These are phyloP conservation scores for Fusarium odoratissimum DNA, from an alignment of 2,329 filamentous ascomycete species.

Conservation along the genomic window DNA sequence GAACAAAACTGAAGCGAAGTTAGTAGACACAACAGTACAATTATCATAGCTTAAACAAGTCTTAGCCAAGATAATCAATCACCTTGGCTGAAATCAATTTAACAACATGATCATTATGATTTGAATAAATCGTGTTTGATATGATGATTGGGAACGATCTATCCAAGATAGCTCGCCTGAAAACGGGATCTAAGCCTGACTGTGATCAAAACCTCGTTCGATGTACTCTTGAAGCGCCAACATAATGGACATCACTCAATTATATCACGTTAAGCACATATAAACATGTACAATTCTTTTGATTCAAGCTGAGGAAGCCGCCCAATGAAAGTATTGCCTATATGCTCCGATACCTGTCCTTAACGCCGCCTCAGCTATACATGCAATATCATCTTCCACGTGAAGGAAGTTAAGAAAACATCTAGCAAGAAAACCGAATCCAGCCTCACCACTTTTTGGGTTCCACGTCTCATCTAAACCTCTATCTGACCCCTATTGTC, in stretches of 20 bases:
- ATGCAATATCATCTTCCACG: slow-evolving; percentile 29
- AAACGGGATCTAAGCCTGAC: no score
- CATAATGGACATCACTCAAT: not conserved
- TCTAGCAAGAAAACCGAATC: slow-evolving; percentile 5
- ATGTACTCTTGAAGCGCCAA: not conserved
- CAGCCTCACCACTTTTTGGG: slow-evolving; percentile 9
- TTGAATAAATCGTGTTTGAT: not conserved
- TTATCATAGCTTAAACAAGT: not conserved
- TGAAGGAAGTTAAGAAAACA: slow-evolving; percentile 25
- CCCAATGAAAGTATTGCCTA: slow-evolving; percentile 20
- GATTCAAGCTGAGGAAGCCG: slow-evolving; percentile 10
- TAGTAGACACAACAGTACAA: not conserved
- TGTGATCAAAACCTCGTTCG: not conserved
- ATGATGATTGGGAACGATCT: not conserved
- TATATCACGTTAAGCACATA: not conserved
- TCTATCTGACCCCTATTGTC: not conserved
- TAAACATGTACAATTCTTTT: not conserved
- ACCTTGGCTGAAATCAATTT: not conserved
- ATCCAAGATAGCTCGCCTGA: not conserved
- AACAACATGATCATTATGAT: not conserved
- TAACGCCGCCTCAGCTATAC: slow-evolving; percentile 33
- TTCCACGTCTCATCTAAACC: not conserved
- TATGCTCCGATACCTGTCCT: slow-evolving; percentile 35
- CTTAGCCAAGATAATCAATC: not conserved
- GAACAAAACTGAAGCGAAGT: not conserved